Conservation (phyloP, 306 rosid genomes). For the Prunus campanulata region DNA sequence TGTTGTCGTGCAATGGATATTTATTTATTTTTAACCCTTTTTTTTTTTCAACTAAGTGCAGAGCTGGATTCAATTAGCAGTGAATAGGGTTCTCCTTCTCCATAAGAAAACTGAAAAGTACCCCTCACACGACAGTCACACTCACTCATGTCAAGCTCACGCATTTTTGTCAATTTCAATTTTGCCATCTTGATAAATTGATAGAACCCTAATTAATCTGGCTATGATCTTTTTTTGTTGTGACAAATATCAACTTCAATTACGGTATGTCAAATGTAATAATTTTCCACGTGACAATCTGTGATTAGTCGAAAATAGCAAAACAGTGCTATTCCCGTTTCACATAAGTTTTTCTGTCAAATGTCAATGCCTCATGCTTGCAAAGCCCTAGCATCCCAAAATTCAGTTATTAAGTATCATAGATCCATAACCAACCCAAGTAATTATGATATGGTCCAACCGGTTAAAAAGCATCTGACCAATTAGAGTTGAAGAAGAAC, state of each 20-base stretch:
- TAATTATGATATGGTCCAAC: background rate
- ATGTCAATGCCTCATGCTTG: background rate
- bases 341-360: background rate
- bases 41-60: background rate
- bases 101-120: background rate
- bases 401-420: background rate
- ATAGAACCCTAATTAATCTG: background rate
- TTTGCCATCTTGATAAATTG: background rate
- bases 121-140: background rate
- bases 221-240: background rate
- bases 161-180: background rate
- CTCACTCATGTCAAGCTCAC: background rate
- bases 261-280: no score
- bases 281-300: no score
- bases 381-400: background rate
- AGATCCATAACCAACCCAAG: background rate
- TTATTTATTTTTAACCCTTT: background rate
- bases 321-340: rapidly evolving
- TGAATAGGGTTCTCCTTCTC: background rate
- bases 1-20: slow-evolving; percentile 2
- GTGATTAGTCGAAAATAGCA: no score
- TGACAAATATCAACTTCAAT: background rate
- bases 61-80: slow-evolving; percentile 13
- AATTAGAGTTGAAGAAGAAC: background rate
- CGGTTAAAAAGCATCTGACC: background rate